A percentile compares a stretch with the other conserved stretches of the same genome.
phyloP scores from a whole-genome alignment of 2,329 filamentous ascomycete species.

The Geosmithia morbida region DNA sequence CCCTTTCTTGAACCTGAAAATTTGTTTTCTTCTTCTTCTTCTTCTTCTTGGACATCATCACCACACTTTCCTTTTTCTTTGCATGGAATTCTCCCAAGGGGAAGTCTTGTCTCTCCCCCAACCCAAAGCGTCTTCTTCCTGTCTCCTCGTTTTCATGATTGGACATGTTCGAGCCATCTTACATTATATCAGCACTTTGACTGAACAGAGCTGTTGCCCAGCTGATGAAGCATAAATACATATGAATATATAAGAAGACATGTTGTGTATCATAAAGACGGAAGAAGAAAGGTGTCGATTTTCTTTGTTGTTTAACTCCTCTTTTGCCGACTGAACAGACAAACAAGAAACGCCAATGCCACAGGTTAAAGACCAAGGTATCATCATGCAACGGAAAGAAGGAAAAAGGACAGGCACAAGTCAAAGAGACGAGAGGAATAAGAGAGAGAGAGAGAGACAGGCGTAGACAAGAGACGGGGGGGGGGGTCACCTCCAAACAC shows the following conservation, averaged over 20 bases:
- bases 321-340: no score
- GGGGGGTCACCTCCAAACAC: slow-evolving; percentile 60
- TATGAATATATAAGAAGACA: no score
- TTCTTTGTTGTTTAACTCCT: no score
- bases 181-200: no score
- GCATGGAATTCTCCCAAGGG: background rate
- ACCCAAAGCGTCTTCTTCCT: background rate
- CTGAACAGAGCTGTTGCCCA: no score
- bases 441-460: background rate
- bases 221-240: no score
- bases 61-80: background rate
- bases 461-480: no score
- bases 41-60: background rate
- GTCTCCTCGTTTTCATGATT: background rate
- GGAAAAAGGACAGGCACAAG: background rate
- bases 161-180: no score
- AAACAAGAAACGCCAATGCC: no score
- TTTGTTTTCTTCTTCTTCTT: background rate
- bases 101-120: background rate
- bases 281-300: no score
- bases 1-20: background rate
- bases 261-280: no score
- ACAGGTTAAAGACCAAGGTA: background rate
- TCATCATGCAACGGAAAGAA: background rate
- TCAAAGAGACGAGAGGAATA: background rate